A percentile compares a stretch with the other conserved stretches of the same genome.
Evolutionary conservation across 2,329 filamentous ascomycete genomes (phyloP).

Genomic region (Epicoccum sorghinum): DNA sequence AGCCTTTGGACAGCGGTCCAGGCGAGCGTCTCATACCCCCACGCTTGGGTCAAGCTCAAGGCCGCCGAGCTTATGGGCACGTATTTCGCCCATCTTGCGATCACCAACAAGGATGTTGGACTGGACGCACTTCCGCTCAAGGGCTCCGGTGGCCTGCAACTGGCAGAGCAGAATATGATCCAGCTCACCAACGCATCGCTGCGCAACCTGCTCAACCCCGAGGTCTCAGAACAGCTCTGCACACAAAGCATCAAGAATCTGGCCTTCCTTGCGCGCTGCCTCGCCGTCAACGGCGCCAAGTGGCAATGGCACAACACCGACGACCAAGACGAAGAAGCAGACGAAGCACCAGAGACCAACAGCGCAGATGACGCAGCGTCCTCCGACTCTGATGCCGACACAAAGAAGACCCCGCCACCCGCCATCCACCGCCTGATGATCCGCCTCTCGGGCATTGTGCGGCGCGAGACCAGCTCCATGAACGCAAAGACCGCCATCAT

Average conservation of each 20-base stretch:
- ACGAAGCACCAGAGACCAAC: slow-evolving; percentile 50
- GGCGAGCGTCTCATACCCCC: slow-evolving; percentile 72
- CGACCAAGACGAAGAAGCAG: slow-evolving; percentile 47
- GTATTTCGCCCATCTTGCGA: slow-evolving; percentile 82
- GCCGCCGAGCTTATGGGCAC: slow-evolving; percentile 74
- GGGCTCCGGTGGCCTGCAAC: slow-evolving; percentile 72
- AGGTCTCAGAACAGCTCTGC: slow-evolving; percentile 75
- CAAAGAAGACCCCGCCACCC: slow-evolving; percentile 42
- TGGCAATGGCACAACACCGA: slow-evolving; percentile 54
- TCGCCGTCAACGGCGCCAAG: slow-evolving; percentile 62
- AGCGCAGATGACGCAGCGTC: slow-evolving; percentile 48
- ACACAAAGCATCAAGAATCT: slow-evolving; percentile 80
- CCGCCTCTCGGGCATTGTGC: slow-evolving; percentile 77
- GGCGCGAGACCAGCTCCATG: slow-evolving; percentile 68
- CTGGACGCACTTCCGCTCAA: slow-evolving; percentile 65
- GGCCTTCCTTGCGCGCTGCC: slow-evolving; percentile 76
- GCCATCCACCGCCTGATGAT: slow-evolving; percentile 77
- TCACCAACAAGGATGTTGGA: slow-evolving; percentile 61
- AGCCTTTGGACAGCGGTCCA: slow-evolving; percentile 75
- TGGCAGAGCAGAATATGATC: slow-evolving; percentile 70
- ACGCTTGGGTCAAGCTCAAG: slow-evolving; percentile 76
- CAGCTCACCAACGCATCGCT: slow-evolving; percentile 63
- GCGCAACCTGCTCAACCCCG: slow-evolving; percentile 65
- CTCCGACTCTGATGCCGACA: slow-evolving; percentile 42
- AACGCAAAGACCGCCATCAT: slow-evolving; percentile 78